These are phyloP conservation scores for Corymbia citriodora DNA, from an alignment of 441 rosid species.

Conservation along the genomic window DNA sequence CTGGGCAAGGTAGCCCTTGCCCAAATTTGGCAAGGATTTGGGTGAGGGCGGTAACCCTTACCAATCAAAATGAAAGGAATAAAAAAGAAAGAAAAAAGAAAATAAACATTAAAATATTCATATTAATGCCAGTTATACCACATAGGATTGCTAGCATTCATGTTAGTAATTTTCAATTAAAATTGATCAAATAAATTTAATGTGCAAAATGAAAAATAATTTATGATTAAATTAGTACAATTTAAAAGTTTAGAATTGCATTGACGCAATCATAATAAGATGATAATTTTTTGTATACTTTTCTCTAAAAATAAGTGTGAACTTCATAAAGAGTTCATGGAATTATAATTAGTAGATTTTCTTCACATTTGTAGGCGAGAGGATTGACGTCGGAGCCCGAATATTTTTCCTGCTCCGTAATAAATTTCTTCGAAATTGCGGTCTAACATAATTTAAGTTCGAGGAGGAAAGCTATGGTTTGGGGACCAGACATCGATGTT, in stretches of 20 bases:
- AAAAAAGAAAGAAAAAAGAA: no score
- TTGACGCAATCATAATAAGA: accelerated
- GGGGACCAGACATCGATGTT: not conserved
- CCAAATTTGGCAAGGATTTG: no score
- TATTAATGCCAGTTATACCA: accelerated
- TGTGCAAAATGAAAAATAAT: no score
- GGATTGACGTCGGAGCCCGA: not conserved
- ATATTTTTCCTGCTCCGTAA: not conserved
- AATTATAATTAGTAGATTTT: not conserved
- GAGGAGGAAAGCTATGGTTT: not conserved
- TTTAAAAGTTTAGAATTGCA: accelerated
- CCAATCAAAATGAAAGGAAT: not conserved
- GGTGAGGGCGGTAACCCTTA: not conserved
- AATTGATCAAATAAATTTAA: accelerated
- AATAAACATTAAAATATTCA: not conserved
- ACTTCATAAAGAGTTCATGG: not conserved
- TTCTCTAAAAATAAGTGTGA: not conserved
- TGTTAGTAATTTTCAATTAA: accelerated
- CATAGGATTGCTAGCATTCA: accelerated
- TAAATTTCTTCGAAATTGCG: not conserved
- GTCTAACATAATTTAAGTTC: not conserved
- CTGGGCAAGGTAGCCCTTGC: no score
- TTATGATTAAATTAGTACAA: no score
- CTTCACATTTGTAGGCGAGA: not conserved
- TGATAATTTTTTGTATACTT: accelerated